Conservation (phyloP, 2,329 filamentous ascomycete genomes). For the Endocalyx cinctus region DNA sequence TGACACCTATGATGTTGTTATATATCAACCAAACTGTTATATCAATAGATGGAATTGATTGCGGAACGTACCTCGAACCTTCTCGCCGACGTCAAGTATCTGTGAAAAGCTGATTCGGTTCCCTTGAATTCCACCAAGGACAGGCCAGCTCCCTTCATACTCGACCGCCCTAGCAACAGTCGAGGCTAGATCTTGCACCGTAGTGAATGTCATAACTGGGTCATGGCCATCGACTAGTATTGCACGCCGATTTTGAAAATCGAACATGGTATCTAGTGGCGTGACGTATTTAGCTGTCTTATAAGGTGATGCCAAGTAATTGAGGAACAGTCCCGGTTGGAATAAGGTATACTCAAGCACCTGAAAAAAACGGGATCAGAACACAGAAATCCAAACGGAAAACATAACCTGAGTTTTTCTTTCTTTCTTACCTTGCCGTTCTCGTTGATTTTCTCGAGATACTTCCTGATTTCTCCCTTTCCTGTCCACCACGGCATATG, state of each 20-base stretch:
- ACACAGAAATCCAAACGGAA: not conserved
- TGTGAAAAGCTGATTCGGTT: slow-evolving; percentile 29
- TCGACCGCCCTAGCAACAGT: slow-evolving; percentile 37
- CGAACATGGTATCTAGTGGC: slow-evolving; percentile 32
- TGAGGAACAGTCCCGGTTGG: slow-evolving; percentile 48
- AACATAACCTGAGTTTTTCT: too few relatives aligned
- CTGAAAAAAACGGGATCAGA: slow-evolving; percentile 22
- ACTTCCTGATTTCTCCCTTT: slow-evolving; percentile 45
- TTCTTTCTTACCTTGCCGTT: slow-evolving; percentile 31
- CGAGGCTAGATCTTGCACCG: slow-evolving; percentile 36
- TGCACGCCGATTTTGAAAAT: slow-evolving; percentile 37
- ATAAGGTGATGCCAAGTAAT: slow-evolving; percentile 50
- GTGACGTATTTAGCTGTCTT: slow-evolving; percentile 40
- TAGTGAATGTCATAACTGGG: slow-evolving; percentile 39
- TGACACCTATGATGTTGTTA: slow-evolving; percentile 25
- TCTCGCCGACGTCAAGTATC: slow-evolving; percentile 35
- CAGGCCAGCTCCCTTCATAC: slow-evolving; percentile 39
- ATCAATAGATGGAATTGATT: not conserved
- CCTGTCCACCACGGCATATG: slow-evolving; percentile 44
- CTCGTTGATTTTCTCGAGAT: slow-evolving; percentile 47
- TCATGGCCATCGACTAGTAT: slow-evolving; percentile 37
- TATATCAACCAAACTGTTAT: not conserved
- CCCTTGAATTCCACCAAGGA: slow-evolving; percentile 36
- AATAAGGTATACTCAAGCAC: slow-evolving; percentile 54
- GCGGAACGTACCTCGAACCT: slow-evolving; percentile 33